A percentile compares a stretch with the other conserved stretches of the same genome.
phyloP scores from a whole-genome alignment of 2,329 filamentous ascomycete species.

The Chrysosporium queenslandicum region DNA sequence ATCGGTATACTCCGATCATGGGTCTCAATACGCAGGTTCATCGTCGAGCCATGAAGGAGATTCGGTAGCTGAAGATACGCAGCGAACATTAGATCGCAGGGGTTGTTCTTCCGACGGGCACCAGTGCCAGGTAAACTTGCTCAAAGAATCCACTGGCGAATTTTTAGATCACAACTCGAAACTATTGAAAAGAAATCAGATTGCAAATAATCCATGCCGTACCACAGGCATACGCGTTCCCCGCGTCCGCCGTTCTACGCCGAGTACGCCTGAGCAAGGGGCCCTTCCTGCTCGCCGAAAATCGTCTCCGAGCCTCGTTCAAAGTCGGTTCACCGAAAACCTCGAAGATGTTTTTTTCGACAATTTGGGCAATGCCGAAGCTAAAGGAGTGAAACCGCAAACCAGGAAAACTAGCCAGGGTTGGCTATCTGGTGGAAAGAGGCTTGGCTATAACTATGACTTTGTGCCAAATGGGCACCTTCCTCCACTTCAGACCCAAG shows the following conservation, averaged over 20 bases:
- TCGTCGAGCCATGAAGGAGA: neutral
- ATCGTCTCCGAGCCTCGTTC: constrained; percentile 9
- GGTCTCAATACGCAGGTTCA: neutral
- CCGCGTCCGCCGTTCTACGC: neutral
- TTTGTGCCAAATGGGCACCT: constrained; percentile 20
- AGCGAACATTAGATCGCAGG: neutral
- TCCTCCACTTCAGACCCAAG: neutral
- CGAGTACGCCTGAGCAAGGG: neutral
- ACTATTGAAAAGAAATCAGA: neutral
- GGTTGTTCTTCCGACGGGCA: too few relatives aligned
- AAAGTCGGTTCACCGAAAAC: constrained; percentile 29
- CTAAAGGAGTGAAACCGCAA: neutral
- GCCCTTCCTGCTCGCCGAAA: neutral
- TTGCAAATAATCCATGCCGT: neutral
- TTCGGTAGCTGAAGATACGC: neutral
- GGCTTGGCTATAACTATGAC: constrained; percentile 33
- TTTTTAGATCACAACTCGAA: too few relatives aligned
- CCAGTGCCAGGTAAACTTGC: neutral
- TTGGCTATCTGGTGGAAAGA: constrained; percentile 35
- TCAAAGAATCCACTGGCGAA: neutral
- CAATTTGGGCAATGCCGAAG: constrained; percentile 19
- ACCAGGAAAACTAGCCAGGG: constrained; percentile 25
- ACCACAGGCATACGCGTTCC: neutral
- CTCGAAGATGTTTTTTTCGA: constrained; percentile 27
- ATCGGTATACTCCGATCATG: neutral